Evolutionary conservation across 495 filamentous ascomycete species (phyloP), one percentile per base, ranked within the genome.

Genomic region (Penicillium samsonianum): DNA sequence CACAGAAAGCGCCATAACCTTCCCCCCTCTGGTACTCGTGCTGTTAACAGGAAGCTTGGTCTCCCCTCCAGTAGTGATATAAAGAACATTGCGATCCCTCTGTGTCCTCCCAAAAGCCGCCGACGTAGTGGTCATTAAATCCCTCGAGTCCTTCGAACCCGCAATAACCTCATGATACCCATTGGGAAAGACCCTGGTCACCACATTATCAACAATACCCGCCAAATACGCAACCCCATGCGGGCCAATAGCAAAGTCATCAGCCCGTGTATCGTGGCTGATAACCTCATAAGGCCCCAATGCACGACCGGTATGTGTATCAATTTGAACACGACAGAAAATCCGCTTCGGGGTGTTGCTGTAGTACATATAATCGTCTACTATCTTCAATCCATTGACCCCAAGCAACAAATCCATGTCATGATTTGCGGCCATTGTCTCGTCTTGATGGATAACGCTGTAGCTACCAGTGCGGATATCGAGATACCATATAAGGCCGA

Each of bases 401-500:
- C 68, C 74, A 7, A 77, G 51, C 5, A 50, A 41, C 3, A 70
- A 3, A 1, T 43, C 45, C 1, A 52, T 31, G 49, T 59, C 65
- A 45, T 17, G 64, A 50, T 71, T 61, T 5, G 74, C 68, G 0
- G 63, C 62, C 71, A 76, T 77, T 47, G 73, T 74, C 2, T 70
- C 42, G 54, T 79, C 70, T 11, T 59, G 57, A 20, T 77, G 55
- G 0, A 67, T 62, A 6, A 73, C 59, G 1, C 50, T 51, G 61
- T 73, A 73, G 1, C 61, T 63, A 42, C 74, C 78, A 20, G 64
- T 73, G 8, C 33, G 55, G 19, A 72, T 64, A 62, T 70, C 65
- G 23, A 79, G 61, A 11, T 59, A 41, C 63, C 65, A 79, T 10
- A 80, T 67, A 28, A 58, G 57, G 7, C 76, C 78, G 46, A 67